Conservation (phyloP, 2,329 filamentous ascomycete species). For the Colletotrichum abscissum region DNA sequence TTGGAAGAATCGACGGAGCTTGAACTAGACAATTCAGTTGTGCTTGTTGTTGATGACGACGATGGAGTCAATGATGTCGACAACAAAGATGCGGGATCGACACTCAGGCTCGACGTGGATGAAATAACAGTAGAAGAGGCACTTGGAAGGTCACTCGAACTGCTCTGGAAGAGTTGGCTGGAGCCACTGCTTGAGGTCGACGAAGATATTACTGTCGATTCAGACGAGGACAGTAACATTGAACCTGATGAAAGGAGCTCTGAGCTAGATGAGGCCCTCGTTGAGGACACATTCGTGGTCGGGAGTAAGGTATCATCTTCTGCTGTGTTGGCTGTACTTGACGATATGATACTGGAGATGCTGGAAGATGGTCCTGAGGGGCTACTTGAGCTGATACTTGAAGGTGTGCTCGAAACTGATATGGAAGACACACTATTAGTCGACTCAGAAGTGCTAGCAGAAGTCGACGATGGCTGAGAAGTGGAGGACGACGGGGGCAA, state of each 20-base stretch:
- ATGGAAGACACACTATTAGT: neutral
- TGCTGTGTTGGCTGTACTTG: too few species aligned
- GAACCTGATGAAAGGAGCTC: neutral
- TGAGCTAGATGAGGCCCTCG: neutral
- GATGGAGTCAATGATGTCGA: neutral
- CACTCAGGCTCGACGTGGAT: neutral
- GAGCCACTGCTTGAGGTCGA: neutral
- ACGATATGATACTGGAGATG: neutral
- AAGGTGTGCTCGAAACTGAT: neutral
- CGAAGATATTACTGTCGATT: neutral
- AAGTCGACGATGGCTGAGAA: neutral
- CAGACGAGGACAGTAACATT: neutral
- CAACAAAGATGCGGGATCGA: neutral
- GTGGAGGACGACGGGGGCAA: neutral
- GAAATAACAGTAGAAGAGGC: neutral
- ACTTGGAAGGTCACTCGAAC: neutral
- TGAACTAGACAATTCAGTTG: neutral
- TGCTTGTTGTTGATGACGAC: neutral
- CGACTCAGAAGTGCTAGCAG: neutral
- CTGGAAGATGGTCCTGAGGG: neutral
- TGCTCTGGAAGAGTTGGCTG: neutral
- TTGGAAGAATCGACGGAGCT: neutral
- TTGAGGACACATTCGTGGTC: too few species aligned
- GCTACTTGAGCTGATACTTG: too few species aligned
- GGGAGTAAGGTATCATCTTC: too few species aligned